Evolutionary conservation across 371 early-diverging fungal species (phyloP).

Genomic region (Mortierella polycephala): DNA sequence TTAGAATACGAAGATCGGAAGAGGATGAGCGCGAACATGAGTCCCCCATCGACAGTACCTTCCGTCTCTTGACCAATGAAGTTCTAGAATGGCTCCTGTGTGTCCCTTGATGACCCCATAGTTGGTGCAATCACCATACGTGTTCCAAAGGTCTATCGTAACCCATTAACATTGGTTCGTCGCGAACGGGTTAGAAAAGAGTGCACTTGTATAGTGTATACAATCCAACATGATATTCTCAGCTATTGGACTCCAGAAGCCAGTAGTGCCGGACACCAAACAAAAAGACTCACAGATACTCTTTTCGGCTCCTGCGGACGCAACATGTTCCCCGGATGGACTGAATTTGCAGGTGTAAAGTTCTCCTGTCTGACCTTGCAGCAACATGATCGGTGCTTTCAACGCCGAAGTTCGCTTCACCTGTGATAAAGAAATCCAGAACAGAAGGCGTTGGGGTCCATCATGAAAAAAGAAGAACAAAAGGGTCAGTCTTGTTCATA

Average conservation of each 20-base stretch:
- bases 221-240: background rate
- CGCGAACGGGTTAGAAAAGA: no score
- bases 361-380: conserved; percentile 72
- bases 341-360: conserved; percentile 88
- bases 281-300: conserved; percentile 72
- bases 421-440: conserved; percentile 38
- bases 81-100: conserved; percentile 83
- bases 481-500: no score
- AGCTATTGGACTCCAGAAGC: no score
- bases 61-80: conserved; percentile 91
- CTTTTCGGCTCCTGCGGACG: conserved; percentile 87
- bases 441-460: background rate
- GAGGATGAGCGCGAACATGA: background rate
- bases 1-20: background rate
- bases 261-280: background rate
- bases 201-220: no score
- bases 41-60: conserved; percentile 55
- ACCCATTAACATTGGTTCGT: background rate
- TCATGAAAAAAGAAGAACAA: background rate
- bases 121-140: conserved; percentile 90
- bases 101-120: conserved; percentile 90
- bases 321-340: conserved; percentile 84
- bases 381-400: conserved; percentile 57
- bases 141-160: conserved; percentile 87
- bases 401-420: conserved; percentile 87